Evolutionary conservation across 2,329 filamentous ascomycete species (phyloP).

Genomic region (Scortechinia acanthostroma): DNA sequence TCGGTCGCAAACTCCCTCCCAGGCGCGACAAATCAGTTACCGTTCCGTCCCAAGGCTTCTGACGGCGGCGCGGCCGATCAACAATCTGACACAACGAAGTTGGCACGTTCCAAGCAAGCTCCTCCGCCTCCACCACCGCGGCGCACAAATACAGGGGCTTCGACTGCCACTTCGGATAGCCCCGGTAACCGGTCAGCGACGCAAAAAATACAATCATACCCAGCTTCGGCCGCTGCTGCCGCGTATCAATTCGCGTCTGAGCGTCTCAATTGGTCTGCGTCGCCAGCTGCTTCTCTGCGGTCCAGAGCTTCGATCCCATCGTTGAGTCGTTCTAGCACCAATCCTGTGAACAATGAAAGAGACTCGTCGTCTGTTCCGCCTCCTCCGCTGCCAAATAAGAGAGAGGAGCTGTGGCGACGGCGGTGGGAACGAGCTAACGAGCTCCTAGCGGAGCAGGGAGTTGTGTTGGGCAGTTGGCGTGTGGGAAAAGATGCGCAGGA

Average conservation of each 20-base stretch:
- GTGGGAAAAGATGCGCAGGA: conserved; percentile 62
- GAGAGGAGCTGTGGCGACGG: conserved; percentile 66
- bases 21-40: too few relatives aligned
- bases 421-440: conserved; percentile 56
- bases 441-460: conserved; percentile 53
- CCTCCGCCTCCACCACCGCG: neutral
- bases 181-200: neutral
- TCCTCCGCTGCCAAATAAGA: conserved; percentile 43
- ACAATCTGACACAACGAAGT: neutral
- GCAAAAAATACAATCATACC: neutral
- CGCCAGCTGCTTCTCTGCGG: neutral
- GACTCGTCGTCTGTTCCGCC: conserved; percentile 7
- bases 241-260: neutral
- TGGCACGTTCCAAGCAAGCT: neutral
- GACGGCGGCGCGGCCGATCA: too few relatives aligned
- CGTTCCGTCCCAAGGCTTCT: too few relatives aligned
- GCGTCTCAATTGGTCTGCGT: neutral
- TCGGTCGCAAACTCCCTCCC: neutral
- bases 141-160: neutral
- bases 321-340: neutral
- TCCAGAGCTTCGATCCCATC: neutral
- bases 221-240: neutral
- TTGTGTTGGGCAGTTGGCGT: conserved; percentile 68
- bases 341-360: neutral
- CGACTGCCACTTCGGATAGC: neutral